A percentile compares a stretch with the other conserved stretches of the same genome.
Conservation (phyloP, 1,284 basidiomycete species). For the Sporisorium reilianum region DNA sequence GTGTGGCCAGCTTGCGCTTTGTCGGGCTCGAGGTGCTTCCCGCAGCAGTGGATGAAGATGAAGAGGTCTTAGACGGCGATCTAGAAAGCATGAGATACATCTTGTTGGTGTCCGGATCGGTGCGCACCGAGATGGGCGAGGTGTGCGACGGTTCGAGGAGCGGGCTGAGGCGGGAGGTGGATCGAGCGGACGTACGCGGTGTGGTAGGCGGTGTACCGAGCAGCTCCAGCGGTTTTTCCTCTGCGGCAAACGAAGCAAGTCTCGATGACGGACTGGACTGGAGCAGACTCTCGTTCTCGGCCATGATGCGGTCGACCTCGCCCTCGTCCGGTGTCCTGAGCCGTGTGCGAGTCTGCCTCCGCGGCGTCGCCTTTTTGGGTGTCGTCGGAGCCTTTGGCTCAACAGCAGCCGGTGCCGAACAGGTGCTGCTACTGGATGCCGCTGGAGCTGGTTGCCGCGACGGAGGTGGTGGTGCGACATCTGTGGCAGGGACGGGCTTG, state of each 20-base stretch:
- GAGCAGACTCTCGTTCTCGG: constrained; percentile 20
- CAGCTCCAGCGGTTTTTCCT: constrained; percentile 4
- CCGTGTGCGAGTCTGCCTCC: constrained; percentile 22
- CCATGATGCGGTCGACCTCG: constrained; percentile 48
- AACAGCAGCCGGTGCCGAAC: neutral
- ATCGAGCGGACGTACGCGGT: constrained; percentile 8
- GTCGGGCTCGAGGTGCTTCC: constrained; percentile 23
- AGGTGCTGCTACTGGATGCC: neutral
- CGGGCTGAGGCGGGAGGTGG: constrained; percentile 11
- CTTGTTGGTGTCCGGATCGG: constrained; percentile 56
- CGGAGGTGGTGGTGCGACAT: neutral
- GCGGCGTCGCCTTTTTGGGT: constrained; percentile 22
- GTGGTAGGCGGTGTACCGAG: constrained; percentile 45
- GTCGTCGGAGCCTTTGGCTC: neutral
- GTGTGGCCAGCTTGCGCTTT: constrained; percentile 35
- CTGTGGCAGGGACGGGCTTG: neutral
- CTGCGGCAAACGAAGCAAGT: neutral
- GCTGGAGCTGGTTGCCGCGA: neutral
- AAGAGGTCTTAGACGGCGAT: constrained; percentile 12
- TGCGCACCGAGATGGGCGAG: constrained; percentile 52
- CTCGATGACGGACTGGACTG: constrained; percentile 11
- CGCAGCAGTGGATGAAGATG: neutral
- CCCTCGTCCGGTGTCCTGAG: constrained; percentile 39
- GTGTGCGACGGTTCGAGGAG: constrained; percentile 46
- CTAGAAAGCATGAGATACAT: constrained; percentile 40